Base-by-base conservation (phyloP, 2,329 filamentous ascomycete genomes). In the Rachicladosporium sp. region DNA sequence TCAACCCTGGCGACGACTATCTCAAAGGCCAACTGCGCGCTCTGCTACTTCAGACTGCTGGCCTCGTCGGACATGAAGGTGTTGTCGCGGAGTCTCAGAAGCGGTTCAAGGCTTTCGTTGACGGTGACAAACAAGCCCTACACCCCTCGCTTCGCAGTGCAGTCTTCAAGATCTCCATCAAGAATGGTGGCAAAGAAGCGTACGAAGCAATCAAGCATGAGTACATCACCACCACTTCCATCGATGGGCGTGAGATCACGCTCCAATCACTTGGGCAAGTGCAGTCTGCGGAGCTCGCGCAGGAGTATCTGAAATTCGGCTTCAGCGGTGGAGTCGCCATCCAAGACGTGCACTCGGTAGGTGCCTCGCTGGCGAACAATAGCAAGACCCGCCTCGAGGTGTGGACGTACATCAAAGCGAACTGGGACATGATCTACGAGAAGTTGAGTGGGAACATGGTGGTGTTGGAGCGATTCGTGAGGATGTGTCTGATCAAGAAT, bases 231-330 rank as follows among this genome's bases (percentile, higher is more conserved):
- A 91, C 86, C 9, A 80, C 81, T 38, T 85, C 87, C 6, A 79
- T 95, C 30, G 91, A 96, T 53, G 88, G 87, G 52, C 93, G 88
- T 62, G 87, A 94, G 50, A 82, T 93, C 47, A 82, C 78, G 49
- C 73, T 96, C 3, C 69, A 74, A 30, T 76, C 82, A 3, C 72
- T 98, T 33, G 86, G 87, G 29, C 76, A 78, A 31, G 78, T 82
- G 12, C 79, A 80, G 51, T 76, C 85, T 40, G 57, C 68, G 1
- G 73, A 77, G 7, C 67, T 95, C 23, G 77, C 93, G 33, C 66
- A 72, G 41, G 63, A 80, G 55, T 70, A 79, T 72, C 56, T 82
- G 69, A 51, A 80, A 63, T 73, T 95, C 58, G 67, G 88, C 62
- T 81, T 93, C 61, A 88, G 85, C 50, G 80, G 81, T 59, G 71